Conservation (phyloP, 108 stramenopile species). For the Pinguiococcus pyrenoidosus region DNA sequence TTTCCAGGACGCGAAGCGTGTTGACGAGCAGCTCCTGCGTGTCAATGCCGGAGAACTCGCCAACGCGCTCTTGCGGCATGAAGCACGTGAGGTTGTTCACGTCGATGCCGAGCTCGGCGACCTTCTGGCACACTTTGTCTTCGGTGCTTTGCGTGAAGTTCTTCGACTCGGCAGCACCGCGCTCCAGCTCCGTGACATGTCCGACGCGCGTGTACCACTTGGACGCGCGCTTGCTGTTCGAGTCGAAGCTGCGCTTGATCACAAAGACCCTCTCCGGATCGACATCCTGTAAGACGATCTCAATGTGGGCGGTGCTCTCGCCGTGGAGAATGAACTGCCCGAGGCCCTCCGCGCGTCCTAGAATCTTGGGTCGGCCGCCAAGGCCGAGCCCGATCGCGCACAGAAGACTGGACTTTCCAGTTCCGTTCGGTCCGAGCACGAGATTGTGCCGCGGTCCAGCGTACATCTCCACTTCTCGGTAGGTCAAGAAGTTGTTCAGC, state of each 20-base stretch:
- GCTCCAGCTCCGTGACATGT: constrained; percentile 1
- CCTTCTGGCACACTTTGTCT: constrained; percentile 50
- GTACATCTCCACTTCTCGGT: constrained; percentile 15
- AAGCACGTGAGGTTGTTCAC: constrained; percentile 90
- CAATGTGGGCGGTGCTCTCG: constrained; percentile 49
- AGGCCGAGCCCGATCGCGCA: constrained; percentile 86
- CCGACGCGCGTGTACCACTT: constrained; percentile 41
- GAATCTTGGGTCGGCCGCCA: constrained; percentile 59
- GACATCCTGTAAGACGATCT: constrained; percentile 48
- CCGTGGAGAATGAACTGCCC: constrained; percentile 64
- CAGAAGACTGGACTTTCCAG: constrained; percentile 82
- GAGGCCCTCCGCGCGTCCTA: constrained; percentile 74
- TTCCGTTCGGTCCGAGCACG: constrained; percentile 80
- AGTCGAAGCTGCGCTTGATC: constrained; percentile 12
- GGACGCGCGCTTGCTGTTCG: constrained; percentile 9
- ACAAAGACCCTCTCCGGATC: background rate
- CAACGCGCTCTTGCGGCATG: constrained; percentile 85
- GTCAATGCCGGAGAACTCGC: constrained; percentile 65
- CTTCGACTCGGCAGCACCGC: no score
- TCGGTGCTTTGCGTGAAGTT: background rate
- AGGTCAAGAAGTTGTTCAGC: constrained; percentile 40
- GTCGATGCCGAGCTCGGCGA: constrained; percentile 52
- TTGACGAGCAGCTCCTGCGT: constrained; percentile 40
- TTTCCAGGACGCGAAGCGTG: no score
- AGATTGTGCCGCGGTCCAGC: constrained; percentile 67